Evolutionary conservation across 257 asterid genomes (phyloP).

Genomic region (Fraxinus americana): DNA sequence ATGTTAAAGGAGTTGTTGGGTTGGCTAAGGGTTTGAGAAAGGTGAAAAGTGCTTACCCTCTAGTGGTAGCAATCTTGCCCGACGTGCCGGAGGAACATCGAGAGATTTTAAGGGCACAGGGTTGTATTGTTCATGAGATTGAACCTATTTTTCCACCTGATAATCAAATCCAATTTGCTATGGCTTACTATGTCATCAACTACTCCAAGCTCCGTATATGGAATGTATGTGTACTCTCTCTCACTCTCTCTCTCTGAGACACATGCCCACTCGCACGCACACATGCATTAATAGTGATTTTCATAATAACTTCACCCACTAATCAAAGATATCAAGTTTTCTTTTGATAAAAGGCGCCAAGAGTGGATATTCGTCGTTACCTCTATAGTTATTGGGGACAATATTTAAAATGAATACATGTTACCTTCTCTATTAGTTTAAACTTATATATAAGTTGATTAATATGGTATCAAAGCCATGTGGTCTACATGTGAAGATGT

Average conservation of each 20-base stretch:
- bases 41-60: slow-evolving; percentile 56
- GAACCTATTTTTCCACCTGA: slow-evolving; percentile 54
- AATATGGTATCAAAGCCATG: too few relatives aligned
- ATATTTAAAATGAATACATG: too few relatives aligned
- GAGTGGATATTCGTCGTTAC: too few relatives aligned
- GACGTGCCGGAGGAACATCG: slow-evolving; percentile 66
- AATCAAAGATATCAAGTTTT: background rate
- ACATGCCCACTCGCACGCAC: too few relatives aligned
- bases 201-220: slow-evolving; percentile 66
- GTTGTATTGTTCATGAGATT: slow-evolving; percentile 57
- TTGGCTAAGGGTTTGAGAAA: slow-evolving; percentile 64
- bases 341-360: background rate
- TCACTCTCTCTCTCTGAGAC: background rate
- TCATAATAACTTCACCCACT: background rate
- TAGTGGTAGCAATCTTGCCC: slow-evolving; percentile 62
- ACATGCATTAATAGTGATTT: too few relatives aligned
- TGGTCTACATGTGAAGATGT: too few relatives aligned
- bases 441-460: too few relatives aligned
- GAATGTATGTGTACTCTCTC: slow-evolving; percentile 40
- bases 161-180: slow-evolving; percentile 52
- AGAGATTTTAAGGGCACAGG: slow-evolving; percentile 43
- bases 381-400: too few relatives aligned
- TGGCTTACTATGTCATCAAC: slow-evolving; percentile 63
- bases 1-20: slow-evolving; percentile 62
- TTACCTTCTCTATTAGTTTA: too few relatives aligned